A percentile compares a stretch with the other conserved stretches of the same genome.
phyloP scores from a whole-genome alignment of 371 early-diverging fungal genomes.

The Rhizopus delemar region DNA sequence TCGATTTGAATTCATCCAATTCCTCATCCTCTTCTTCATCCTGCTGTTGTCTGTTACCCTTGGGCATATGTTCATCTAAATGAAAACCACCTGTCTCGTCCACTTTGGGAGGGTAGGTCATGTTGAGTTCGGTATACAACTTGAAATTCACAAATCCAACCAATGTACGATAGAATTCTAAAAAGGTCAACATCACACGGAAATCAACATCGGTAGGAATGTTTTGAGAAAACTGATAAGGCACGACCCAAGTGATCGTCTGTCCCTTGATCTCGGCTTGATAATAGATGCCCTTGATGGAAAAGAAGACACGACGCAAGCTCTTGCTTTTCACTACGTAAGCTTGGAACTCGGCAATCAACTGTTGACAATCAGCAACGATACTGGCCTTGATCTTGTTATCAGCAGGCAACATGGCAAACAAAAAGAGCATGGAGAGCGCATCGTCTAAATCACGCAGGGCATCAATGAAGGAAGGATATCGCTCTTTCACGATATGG shows the following conservation, averaged over 20 bases:
- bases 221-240: constrained; percentile 90
- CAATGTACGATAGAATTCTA: constrained; percentile 92
- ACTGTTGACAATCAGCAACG: constrained; percentile 76
- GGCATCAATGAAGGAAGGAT: constrained; percentile 94
- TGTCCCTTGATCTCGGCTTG: constrained; percentile 95
- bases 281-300: constrained; percentile 98
- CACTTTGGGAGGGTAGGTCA: constrained; percentile 87
- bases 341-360: constrained; percentile 89
- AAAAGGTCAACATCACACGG: constrained; percentile 94
- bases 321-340: constrained; percentile 80
- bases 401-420: constrained; percentile 84
- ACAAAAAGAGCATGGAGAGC: constrained; percentile 90
- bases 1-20: constrained; percentile 53
- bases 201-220: constrained; percentile 95
- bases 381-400: constrained; percentile 64
- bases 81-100: constrained; percentile 79
- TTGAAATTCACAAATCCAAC: constrained; percentile 95
- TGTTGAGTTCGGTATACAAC: constrained; percentile 82
- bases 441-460: constrained; percentile 96
- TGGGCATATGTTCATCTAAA: constrained; percentile 59
- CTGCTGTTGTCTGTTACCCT: constrained; percentile 13
- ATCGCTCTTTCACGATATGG: constrained; percentile 94
- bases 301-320: constrained; percentile 88
- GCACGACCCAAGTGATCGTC: constrained; percentile 92
- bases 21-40: constrained; percentile 40